Conservation (phyloP, 768 basidiomycete genomes). For the Lanmaoa pseudosensibilis region DNA sequence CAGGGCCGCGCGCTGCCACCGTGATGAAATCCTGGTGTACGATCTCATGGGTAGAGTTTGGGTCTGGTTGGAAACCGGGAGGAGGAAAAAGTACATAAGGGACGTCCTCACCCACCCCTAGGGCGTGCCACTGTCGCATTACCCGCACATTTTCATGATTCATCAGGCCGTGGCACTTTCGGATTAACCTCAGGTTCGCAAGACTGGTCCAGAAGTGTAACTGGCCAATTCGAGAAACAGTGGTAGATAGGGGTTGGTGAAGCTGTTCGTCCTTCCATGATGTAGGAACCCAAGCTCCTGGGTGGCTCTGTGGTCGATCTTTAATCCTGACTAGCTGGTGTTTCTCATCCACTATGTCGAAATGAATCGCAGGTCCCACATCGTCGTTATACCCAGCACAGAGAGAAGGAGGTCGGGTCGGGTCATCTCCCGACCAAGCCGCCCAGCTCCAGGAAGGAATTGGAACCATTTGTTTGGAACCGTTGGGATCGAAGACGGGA, state of each 20-base stretch:
- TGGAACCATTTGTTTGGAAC: slow-evolving; percentile 1
- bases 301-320: neutral
- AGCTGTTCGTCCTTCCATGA: neutral
- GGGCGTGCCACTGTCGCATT: too few relatives aligned
- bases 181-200: neutral
- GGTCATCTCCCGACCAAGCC: slow-evolving; percentile 4
- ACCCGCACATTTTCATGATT: too few relatives aligned
- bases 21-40: slow-evolving; percentile 15
- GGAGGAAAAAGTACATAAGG: neutral
- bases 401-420: neutral
- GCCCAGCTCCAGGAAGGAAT: slow-evolving; percentile 24
- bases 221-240: neutral
- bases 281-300: neutral
- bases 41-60: neutral
- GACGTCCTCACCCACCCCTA: too few relatives aligned
- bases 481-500: slow-evolving; percentile 6
- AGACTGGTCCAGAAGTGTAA: slow-evolving; percentile 18
- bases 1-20: neutral
- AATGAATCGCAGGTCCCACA: slow-evolving; percentile 2
- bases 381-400: fast-evolving
- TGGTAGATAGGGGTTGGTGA: neutral
- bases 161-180: too few relatives aligned
- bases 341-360: slow-evolving; percentile 6
- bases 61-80: neutral
- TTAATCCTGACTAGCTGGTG: neutral